Conservation (phyloP, 768 basidiomycete genomes). For the Ramaria rubella region DNA sequence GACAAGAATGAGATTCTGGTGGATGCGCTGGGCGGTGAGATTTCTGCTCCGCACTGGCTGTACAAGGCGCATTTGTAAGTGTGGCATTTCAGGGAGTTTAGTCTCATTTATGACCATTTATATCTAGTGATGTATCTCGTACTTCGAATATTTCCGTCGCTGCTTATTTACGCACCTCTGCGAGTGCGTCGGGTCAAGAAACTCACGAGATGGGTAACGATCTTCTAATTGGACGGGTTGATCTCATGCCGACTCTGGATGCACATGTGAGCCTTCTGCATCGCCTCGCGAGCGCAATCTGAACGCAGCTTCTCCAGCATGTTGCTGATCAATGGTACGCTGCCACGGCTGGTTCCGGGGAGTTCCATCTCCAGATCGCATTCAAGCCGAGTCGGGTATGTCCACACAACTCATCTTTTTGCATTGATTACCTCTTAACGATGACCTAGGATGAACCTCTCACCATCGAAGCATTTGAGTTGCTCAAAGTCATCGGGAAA, state of each 20-base stretch:
- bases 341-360: constrained; percentile 77
- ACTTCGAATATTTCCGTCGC: constrained; percentile 89
- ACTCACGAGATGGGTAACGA: constrained; percentile 95
- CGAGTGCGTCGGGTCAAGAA: constrained; percentile 54
- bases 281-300: neutral
- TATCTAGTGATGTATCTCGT: constrained; percentile 82
- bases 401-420: neutral
- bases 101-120: constrained; percentile 1
- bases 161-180: constrained; percentile 81
- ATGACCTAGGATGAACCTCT: constrained; percentile 49
- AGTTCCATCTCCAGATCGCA: constrained; percentile 93
- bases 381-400: constrained; percentile 75
- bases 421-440: neutral
- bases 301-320: constrained; percentile 39
- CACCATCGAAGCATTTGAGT: constrained; percentile 94
- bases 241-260: constrained; percentile 79
- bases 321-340: constrained; percentile 88
- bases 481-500: constrained; percentile 97
- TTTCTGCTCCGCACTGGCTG: constrained; percentile 87
- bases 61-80: constrained; percentile 92
- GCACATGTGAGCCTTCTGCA: constrained; percentile 50
- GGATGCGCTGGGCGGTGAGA: constrained; percentile 93
- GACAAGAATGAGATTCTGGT: constrained; percentile 96
- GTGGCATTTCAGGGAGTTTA: constrained; percentile 10
- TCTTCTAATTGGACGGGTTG: constrained; percentile 85